Conservation (phyloP, 108 stramenopile species). For the Asterionellopsis glacialis region DNA sequence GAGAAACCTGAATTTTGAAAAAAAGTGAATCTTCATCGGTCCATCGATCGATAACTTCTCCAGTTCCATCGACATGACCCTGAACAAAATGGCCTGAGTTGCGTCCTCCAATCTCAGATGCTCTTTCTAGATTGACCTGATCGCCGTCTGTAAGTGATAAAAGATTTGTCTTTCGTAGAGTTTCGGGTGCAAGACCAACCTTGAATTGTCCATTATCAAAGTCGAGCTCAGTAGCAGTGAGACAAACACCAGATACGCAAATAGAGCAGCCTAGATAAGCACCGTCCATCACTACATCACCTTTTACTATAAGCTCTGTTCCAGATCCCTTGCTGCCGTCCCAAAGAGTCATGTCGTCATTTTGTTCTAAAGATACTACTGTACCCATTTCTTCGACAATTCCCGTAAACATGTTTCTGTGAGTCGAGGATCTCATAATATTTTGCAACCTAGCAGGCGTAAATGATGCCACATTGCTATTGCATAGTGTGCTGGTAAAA, state of each 20-base stretch:
- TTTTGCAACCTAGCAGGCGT: not conserved
- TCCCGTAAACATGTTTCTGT: conserved; percentile 89
- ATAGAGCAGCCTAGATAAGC: conserved; percentile 94
- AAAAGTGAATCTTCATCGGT: conserved; percentile 88
- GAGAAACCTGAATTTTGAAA: conserved; percentile 67
- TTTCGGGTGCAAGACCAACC: conserved; percentile 93
- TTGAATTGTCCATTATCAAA: conserved; percentile 56
- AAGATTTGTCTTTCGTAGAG: conserved; percentile 84
- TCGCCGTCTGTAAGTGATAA: conserved; percentile 47
- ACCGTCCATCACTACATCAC: conserved; percentile 80
- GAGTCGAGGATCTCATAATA: too few species aligned
- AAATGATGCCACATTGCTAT: not conserved
- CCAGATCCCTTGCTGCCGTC: conserved; percentile 82
- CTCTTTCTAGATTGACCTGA: conserved; percentile 90
- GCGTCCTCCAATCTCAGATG: conserved; percentile 87
- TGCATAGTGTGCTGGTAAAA: too few species aligned
- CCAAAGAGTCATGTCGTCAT: conserved; percentile 90
- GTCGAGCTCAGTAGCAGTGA: conserved; percentile 87
- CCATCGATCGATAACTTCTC: conserved; percentile 72
- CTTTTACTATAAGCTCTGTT: conserved; percentile 76
- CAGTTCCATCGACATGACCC: conserved; percentile 95
- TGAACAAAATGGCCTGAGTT: conserved; percentile 98
- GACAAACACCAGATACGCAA: conserved; percentile 97
- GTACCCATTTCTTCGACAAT: conserved; percentile 98
- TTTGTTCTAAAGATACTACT: conserved; percentile 68